Percentiles rank a stretch among this genome's conserved stretches.
Conservation (phyloP, 306 rosid genomes). For the barrel medic (Medicago truncatula) region MtrunA17r5.0-ANR NC_053044.1:57528001-57528500, state of each 20-base stretch:
- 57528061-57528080: neutral
- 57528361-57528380: conserved; percentile 10
- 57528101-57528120: neutral
- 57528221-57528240: conserved; percentile 2
- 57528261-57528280: conserved; percentile 9
- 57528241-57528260: conserved; percentile 23
- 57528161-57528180: neutral
- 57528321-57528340: conserved; percentile 9
- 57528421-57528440: neutral
- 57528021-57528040: neutral
- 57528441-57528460: conserved; percentile 19
- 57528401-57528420: conserved; percentile 1
- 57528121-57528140: conserved; percentile 19
- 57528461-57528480: neutral
- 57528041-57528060: neutral
- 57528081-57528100: neutral
- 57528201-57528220: neutral
- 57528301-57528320: conserved; percentile 17
- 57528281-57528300: neutral
- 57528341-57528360: conserved; percentile 7
- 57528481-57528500: neutral
- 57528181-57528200: conserved; percentile 9
- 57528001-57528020: conserved; percentile 12
- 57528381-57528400: neutral
- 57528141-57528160: neutral